These are phyloP conservation scores for Quercus variabilis DNA, from an alignment of 306 rosid species.

Conservation along the genomic window DNA sequence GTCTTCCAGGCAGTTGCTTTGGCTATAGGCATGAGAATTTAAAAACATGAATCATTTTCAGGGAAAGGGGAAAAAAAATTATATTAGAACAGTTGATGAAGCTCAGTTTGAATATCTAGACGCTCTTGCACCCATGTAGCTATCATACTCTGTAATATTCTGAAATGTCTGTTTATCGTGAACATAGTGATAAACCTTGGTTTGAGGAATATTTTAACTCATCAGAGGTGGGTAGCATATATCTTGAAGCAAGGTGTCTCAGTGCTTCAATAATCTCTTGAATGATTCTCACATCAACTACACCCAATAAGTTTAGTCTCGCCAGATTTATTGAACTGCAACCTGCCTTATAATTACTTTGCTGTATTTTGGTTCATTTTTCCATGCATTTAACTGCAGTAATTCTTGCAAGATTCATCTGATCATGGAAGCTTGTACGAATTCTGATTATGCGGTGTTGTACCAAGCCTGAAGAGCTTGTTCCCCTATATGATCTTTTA, in stretches of 20 bases:
- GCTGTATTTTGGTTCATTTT: no score
- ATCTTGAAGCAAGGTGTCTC: neutral
- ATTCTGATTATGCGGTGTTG: no score
- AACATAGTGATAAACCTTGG: neutral
- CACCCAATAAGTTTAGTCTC: no score
- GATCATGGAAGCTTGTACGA: no score
- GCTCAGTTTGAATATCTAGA: neutral
- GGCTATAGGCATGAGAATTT: neutral
- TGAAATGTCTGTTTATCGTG: neutral
- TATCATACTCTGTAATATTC: neutral
- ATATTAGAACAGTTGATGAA: no score
- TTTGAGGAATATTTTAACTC: neutral
- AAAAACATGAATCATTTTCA: neutral
- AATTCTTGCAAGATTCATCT: no score
- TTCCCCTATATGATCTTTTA: no score
- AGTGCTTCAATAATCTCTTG: neutral
- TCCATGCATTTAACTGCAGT: no score
- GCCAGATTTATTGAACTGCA: no score
- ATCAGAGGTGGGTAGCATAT: neutral
- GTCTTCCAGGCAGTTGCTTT: neutral
- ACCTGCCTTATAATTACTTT: no score
- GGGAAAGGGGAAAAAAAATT: neutral
- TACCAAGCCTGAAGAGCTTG: no score
- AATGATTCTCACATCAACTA: no score
- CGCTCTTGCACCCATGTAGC: neutral